Evolutionary conservation across 768 basidiomycete species (phyloP).

Genomic region (Rhodotorula paludigena): DNA sequence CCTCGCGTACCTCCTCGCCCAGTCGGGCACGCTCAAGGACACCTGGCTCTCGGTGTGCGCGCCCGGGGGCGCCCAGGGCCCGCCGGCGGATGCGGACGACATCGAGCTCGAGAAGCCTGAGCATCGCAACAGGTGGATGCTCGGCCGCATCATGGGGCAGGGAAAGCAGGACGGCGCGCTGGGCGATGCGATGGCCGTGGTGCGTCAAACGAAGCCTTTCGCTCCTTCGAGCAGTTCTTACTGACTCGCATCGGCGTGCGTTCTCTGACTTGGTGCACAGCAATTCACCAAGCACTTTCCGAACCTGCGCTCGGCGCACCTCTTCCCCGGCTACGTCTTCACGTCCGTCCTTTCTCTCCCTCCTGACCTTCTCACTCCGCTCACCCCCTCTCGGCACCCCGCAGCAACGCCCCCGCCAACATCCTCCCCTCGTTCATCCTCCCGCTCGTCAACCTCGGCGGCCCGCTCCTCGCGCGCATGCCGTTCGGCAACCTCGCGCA

Average conservation of each 20-base stretch:
- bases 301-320: constrained; percentile 32
- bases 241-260: too few species aligned
- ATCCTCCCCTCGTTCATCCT: constrained; percentile 33
- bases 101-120: constrained; percentile 19
- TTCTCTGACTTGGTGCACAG: constrained; percentile 5
- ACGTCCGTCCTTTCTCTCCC: constrained; percentile 7
- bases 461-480: constrained; percentile 27
- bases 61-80: constrained; percentile 14
- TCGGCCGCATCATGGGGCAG: constrained; percentile 11
- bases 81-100: constrained; percentile 28
- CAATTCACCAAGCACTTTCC: constrained; percentile 35
- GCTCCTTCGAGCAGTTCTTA: not conserved
- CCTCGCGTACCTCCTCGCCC: constrained; percentile 36
- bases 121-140: constrained; percentile 1
- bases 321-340: constrained; percentile 40
- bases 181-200: constrained; percentile 20
- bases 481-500: constrained; percentile 37
- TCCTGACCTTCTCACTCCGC: not conserved
- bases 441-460: constrained; percentile 18
- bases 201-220: not conserved
- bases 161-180: constrained; percentile 21
- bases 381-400: not conserved
- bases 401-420: constrained; percentile 9
- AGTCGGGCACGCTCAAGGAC: constrained; percentile 33
- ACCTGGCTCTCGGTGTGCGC: constrained; percentile 34